Base-by-base conservation (phyloP, 2,329 filamentous ascomycete genomes). In the Nemania diffusa region DNA sequence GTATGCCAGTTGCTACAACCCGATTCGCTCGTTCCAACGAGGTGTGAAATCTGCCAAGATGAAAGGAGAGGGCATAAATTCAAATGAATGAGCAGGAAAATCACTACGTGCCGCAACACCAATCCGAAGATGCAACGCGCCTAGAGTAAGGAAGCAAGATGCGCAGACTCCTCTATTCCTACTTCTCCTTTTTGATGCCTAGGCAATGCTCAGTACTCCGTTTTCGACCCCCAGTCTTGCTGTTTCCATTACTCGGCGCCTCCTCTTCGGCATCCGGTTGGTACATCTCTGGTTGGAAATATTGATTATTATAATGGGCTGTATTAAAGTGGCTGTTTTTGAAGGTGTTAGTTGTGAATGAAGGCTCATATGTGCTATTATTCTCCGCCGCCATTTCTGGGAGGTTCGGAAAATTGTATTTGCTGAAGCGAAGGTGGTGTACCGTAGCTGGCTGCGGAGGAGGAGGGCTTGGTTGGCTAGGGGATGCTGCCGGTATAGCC, bases 281-380 rank as follows among this genome's bases (percentile, higher is more conserved):
- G 72, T 83, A 87, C 75, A 85, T 83, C 70, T 87, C 85, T 0
- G 86, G 85, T 66, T 87, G 85, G 69, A 88, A 88, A 69, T 87
- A 83, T 46, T 87, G 87, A 70, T 91, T 91, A 67, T 88, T 88
- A 71, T 88, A 91, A 74, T 91, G 89, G 0, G 89, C 88, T 53
- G 84, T 84, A 72, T 91, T 91, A 79, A 87, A 90, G 62, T 90
- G 87, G 59, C 85, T 89, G 71, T 91, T 90, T 73, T 88, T 89
- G 73, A 91, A 91, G 1, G 86, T 87, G 57, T 81, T 84, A 1
- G 87, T 90, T 60, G 82, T 82, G 58, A 85, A 84, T 3, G 81
- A 78, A n/a, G 84, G 82, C 64, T 86, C 84, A 46, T 74, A 76
- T 55, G 75, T 76, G 7, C 65, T 74, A 51, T 75, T 77, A 64